Evolutionary conservation across 1,284 basidiomycete species (phyloP).

Genomic region (Austropuccinia psidii): DNA sequence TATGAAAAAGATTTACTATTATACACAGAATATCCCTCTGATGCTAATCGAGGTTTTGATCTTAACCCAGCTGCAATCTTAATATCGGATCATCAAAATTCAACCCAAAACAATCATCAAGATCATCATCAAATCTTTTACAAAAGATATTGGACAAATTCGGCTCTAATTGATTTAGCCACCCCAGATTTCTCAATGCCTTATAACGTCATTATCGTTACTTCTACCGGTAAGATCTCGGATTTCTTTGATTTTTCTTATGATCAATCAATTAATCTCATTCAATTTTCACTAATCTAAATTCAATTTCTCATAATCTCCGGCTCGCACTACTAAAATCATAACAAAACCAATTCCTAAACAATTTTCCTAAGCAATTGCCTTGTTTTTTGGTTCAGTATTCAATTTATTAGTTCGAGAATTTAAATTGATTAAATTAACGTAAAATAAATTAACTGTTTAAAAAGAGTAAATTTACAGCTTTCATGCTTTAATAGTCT

Average conservation of each 20-base stretch:
- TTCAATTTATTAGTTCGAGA: slow-evolving; percentile 78
- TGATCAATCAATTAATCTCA: slow-evolving; percentile 40
- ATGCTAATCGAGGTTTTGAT: slow-evolving; percentile 90
- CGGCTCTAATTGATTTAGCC: slow-evolving; percentile 77
- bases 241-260: slow-evolving; percentile 12
- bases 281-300: background rate
- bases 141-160: slow-evolving; percentile 64
- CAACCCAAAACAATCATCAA: slow-evolving; percentile 38
- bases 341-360: background rate
- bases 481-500: no score
- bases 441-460: background rate
- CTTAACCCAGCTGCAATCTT: slow-evolving; percentile 61
- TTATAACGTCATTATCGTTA: slow-evolving; percentile 97
- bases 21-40: slow-evolving; percentile 92
- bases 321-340: background rate
- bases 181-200: slow-evolving; percentile 99
- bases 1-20: slow-evolving; percentile 77
- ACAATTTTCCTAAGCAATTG: slow-evolving; percentile 46
- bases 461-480: no score
- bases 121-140: background rate
- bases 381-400: slow-evolving; percentile 83
- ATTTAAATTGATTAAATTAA: slow-evolving; percentile 56
- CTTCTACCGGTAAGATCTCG: slow-evolving; percentile 55
- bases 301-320: background rate
- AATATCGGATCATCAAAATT: slow-evolving; percentile 52